phyloP scores from a whole-genome alignment of 2,329 filamentous ascomycete species.

The Penicillium sp. region DNA sequence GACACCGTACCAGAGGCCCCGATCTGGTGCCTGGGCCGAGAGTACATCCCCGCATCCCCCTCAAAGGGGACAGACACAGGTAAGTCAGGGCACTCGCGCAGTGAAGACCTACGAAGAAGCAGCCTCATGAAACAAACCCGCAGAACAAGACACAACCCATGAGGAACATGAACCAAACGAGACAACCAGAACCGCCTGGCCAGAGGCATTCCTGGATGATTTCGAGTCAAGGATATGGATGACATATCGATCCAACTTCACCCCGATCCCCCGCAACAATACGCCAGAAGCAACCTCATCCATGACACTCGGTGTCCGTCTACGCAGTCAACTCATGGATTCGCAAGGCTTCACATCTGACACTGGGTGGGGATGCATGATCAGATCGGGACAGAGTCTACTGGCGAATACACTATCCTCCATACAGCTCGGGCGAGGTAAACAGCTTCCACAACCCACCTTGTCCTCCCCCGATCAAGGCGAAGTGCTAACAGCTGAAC shows the following conservation, averaged over 20 bases:
- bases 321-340: conserved; percentile 79
- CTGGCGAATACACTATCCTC: conserved; percentile 82
- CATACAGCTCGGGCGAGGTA: conserved; percentile 77
- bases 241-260: conserved; percentile 90
- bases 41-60: conserved; percentile 51
- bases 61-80: background rate
- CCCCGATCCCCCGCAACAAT: conserved; percentile 76
- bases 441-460: conserved; percentile 24
- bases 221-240: conserved; percentile 95
- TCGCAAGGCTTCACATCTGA: conserved; percentile 86
- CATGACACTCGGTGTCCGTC: conserved; percentile 81
- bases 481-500: conserved; percentile 25
- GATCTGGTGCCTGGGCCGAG: conserved; percentile 80
- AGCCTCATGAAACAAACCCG: too few relatives aligned
- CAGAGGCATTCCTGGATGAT: conserved; percentile 81
- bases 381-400: conserved; percentile 90
- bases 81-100: background rate
- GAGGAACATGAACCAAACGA: conserved; percentile 2
- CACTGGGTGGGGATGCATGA: conserved; percentile 99
- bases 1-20: conserved; percentile 68
- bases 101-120: too few relatives aligned
- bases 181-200: conserved; percentile 66
- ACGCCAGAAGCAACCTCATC: conserved; percentile 71
- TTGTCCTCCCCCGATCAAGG: too few relatives aligned
- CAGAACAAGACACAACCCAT: too few relatives aligned